Evolutionary conservation across 495 filamentous ascomycete genomes (phyloP).

Genomic region (Neurospora sp.): DNA sequence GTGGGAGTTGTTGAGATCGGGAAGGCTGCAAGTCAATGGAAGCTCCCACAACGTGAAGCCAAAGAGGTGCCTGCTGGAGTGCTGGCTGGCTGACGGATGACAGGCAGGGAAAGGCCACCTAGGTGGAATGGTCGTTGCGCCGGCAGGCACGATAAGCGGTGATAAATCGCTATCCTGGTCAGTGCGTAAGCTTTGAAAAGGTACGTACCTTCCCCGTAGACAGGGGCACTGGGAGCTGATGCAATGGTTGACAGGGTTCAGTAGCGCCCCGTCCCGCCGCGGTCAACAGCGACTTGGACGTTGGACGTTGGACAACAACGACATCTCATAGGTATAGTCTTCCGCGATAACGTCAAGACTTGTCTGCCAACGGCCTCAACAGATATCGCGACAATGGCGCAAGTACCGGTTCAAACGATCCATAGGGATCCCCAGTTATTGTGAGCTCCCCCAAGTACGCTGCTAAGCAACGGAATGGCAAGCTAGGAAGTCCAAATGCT

Average conservation of each 20-base stretch:
- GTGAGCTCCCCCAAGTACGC: constrained; percentile 36
- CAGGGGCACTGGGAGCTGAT: neutral
- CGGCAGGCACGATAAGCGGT: neutral
- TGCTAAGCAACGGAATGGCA: constrained; percentile 1
- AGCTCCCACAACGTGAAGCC: neutral
- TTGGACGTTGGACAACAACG: neutral
- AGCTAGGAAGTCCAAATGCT: neutral
- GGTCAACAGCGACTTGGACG: neutral
- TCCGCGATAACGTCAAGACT: neutral
- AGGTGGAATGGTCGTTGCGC: neutral
- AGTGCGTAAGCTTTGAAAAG: neutral
- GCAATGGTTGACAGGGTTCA: constrained; percentile 4
- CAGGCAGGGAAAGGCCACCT: constrained; percentile 4
- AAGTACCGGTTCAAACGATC: constrained; percentile 85
- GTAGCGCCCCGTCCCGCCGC: neutral
- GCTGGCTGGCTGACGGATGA: neutral
- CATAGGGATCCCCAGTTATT: constrained; percentile 97
- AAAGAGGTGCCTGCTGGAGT: neutral
- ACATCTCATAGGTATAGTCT: neutral
- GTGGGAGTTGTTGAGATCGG: neutral
- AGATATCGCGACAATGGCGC: constrained; percentile 54
- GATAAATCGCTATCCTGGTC: neutral
- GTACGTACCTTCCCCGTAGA: neutral
- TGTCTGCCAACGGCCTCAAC: neutral
- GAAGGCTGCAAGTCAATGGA: neutral